Conservation (phyloP, 2,329 filamentous ascomycete genomes). For the Emmonsiellopsis sp. region DNA sequence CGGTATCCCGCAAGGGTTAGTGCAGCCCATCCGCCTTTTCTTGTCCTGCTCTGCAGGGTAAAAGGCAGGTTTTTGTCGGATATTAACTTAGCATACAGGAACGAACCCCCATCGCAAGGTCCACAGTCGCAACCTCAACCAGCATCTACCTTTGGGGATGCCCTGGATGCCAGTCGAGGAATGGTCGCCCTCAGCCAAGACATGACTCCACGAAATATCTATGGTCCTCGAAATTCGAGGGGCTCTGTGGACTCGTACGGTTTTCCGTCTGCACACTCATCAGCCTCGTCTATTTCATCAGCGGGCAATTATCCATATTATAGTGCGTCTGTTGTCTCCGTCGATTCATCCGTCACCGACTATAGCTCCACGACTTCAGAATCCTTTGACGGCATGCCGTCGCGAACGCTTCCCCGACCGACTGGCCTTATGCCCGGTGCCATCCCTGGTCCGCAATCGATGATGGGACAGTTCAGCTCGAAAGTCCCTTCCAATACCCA, state of each 20-base stretch:
- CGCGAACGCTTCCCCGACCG: slow-evolving; percentile 74
- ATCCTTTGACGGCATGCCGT: slow-evolving; percentile 66
- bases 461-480: slow-evolving; percentile 98
- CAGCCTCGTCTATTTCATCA: slow-evolving; percentile 85
- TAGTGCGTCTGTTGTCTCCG: slow-evolving; percentile 59
- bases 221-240: slow-evolving; percentile 58
- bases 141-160: slow-evolving; percentile 69
- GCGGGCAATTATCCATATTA: slow-evolving; percentile 78
- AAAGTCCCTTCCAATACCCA: slow-evolving; percentile 92
- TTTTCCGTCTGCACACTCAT: slow-evolving; percentile 80
- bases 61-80: background rate
- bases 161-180: slow-evolving; percentile 82
- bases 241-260: slow-evolving; percentile 80
- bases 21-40: slow-evolving; percentile 20
- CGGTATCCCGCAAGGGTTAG: slow-evolving; percentile 79
- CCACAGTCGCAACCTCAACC: slow-evolving; percentile 41
- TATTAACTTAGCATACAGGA: slow-evolving; percentile 9
- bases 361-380: slow-evolving; percentile 87
- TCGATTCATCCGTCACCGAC: slow-evolving; percentile 75
- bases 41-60: background rate
- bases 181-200: slow-evolving; percentile 97
- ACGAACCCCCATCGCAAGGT: slow-evolving; percentile 35
- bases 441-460: slow-evolving; percentile 77
- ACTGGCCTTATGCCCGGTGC: slow-evolving; percentile 53
- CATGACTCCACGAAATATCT: slow-evolving; percentile 77